phyloP scores from a whole-genome alignment of 1,139 yeast species.

The Kodamaea suecica region DNA sequence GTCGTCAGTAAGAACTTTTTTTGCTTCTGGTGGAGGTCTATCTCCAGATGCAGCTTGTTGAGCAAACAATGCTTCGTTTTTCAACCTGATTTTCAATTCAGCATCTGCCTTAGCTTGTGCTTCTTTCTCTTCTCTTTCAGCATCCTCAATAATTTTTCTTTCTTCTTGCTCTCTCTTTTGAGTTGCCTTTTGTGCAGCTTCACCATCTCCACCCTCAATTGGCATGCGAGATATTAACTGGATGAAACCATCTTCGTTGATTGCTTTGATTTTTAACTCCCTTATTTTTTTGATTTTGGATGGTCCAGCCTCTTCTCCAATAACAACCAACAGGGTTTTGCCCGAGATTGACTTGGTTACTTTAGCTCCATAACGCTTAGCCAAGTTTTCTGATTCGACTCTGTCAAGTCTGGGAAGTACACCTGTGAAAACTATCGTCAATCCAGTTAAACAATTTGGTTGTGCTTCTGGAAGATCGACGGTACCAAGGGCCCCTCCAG shows the following conservation, averaged over 20 bases:
- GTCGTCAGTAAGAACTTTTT: conserved; percentile 34
- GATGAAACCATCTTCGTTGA: conserved; percentile 83
- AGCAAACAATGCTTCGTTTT: background rate
- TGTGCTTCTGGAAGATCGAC: conserved; percentile 68
- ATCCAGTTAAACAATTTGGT: conserved; percentile 78
- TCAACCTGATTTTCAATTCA: background rate
- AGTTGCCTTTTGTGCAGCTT: conserved; percentile 68
- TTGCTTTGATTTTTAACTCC: conserved; percentile 69
- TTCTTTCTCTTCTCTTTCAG: conserved; percentile 32
- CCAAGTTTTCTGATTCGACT: conserved; percentile 68
- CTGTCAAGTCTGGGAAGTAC: conserved; percentile 77
- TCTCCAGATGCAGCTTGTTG: background rate
- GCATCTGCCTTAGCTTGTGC: conserved; percentile 15
- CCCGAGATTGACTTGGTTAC: conserved; percentile 85
- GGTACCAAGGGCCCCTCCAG: conserved; percentile 19
- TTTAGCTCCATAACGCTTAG: conserved; percentile 89
- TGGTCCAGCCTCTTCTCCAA: conserved; percentile 97
- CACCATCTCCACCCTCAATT: conserved; percentile 85
- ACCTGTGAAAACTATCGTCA: conserved; percentile 94
- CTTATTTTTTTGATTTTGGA: conserved; percentile 83
- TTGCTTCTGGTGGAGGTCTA: conserved; percentile 18
- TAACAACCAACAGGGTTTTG: conserved; percentile 82
- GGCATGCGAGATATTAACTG: conserved; percentile 79
- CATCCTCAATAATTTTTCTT: conserved; percentile 47
- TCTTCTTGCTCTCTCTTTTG: conserved; percentile 69